Conservation (phyloP, 148 eudicot species). For the Polygonum maritimum region DNA sequence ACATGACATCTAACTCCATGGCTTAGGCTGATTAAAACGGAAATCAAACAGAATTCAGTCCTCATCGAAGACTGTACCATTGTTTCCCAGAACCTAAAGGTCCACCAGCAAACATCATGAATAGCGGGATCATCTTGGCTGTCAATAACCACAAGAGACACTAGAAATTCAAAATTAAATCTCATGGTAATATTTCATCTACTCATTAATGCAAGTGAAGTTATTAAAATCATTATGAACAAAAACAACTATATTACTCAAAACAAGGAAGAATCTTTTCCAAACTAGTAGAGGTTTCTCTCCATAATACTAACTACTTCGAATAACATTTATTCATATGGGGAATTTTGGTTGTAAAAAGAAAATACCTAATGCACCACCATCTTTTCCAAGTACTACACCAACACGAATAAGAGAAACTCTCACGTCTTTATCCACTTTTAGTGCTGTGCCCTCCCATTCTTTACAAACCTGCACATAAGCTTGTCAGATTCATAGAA, state of each 20-base stretch:
- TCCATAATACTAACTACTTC: background rate
- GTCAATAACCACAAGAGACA: constrained; percentile 16
- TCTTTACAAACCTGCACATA: constrained; percentile 78
- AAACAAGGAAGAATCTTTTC: background rate
- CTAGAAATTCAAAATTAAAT: background rate
- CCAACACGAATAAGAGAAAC: constrained; percentile 80
- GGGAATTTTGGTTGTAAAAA: background rate
- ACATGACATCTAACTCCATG: background rate
- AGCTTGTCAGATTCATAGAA: background rate
- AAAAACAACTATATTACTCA: background rate
- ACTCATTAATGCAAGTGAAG: background rate
- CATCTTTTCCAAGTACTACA: constrained; percentile 95
- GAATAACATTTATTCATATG: background rate
- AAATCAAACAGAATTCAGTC: background rate
- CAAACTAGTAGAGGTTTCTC: background rate
- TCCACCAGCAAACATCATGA: constrained; percentile 99
- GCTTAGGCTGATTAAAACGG: background rate
- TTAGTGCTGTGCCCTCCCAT: constrained; percentile 85
- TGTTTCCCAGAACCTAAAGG: constrained; percentile 96
- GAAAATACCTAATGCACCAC: constrained; percentile 85
- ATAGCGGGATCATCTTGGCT: constrained; percentile 98
- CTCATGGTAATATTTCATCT: background rate
- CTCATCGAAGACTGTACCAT: constrained; percentile 42
- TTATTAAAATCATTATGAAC: background rate
- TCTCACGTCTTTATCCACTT: constrained; percentile 71